Evolutionary conservation across 163 green algal genomes (phyloP).

Genomic region (Chlorella variabilis): DNA sequence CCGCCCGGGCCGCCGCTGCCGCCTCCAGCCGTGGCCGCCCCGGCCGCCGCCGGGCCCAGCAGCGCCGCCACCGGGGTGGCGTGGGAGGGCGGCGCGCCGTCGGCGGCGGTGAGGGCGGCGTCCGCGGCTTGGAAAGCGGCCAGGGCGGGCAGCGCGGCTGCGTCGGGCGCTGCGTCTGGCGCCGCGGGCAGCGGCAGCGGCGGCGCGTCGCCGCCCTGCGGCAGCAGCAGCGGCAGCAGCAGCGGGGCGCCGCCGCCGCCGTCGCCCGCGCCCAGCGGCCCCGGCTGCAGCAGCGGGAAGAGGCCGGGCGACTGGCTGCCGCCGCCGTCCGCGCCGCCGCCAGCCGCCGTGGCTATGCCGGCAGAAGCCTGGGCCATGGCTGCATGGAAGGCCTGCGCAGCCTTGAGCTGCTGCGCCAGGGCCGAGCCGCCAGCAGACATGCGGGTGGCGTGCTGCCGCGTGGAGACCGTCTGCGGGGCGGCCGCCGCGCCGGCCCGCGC

Average conservation of each 20-base stretch:
- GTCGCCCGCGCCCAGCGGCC: neutral
- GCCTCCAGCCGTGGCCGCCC: neutral
- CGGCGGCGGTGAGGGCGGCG: neutral
- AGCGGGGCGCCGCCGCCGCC: neutral
- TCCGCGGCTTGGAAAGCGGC: neutral
- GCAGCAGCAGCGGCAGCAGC: constrained; percentile 14
- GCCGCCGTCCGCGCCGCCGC: neutral
- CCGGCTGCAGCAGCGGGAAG: constrained; percentile 2
- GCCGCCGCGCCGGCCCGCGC: neutral
- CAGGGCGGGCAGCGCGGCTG: constrained; percentile 13
- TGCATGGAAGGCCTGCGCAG: constrained; percentile 1
- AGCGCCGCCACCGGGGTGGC: neutral
- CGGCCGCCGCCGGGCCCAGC: neutral
- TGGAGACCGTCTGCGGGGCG: neutral
- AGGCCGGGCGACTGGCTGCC: neutral
- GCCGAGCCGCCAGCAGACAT: constrained; percentile 8
- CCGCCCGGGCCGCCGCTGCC: neutral
- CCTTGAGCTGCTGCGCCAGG: neutral
- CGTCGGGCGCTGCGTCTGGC: too few relatives aligned
- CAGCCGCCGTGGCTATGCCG: neutral
- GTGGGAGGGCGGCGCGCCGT: neutral
- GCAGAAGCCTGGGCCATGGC: neutral
- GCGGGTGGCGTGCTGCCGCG: neutral
- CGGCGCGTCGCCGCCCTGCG: neutral
- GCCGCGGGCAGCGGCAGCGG: neutral